Evolutionary conservation across 208 protist genomes (phyloP), one percentile per base, ranked within the genome.

Genomic region (Acanthamoeba sp.): DNA sequence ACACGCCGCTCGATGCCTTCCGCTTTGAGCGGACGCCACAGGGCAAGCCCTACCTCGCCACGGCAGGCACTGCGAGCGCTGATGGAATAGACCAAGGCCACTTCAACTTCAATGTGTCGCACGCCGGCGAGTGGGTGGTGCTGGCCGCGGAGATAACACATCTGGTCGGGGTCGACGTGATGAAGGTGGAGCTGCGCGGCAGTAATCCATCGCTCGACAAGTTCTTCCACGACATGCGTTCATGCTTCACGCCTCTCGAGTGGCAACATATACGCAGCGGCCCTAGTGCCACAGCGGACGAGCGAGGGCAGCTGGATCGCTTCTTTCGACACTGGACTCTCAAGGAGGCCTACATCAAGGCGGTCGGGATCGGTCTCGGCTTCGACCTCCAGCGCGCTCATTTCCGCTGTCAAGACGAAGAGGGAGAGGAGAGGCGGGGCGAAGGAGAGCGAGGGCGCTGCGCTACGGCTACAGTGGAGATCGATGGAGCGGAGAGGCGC

Each of bases 261-360:
- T 93, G 89, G 89, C 24, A 20, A n/a, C 22, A 38, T 62, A 93
- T 93, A 10, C 32, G 59, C 27, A 42, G 14, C 16, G 20, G 38
- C 73, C 66, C 29, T 76, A 20, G 34, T 22, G 2, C 34, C 42
- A 27, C 0, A 50, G 29, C 0, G 16, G 59, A 91, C 27, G 59
- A 9, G 2, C 22, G 9, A 14, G 22, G 0, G 22, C 16, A 42
- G 34, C 69, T 93, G 32, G 48, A 38, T 32, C 57, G 89, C 16
- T 93, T 93, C 42, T 93, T 82, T 42, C 7, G 38, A 16, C 69
- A 93, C 66, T 93, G 89, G 89, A 80, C 66, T 9, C 89, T 93
- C 57, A 93, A 93, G 64, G 89, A 93, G 69, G 57, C 89, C 42
- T 93, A 93, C 64, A 93, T 93, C 69, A 93, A 93, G 69, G 89